A percentile compares a stretch with the other conserved stretches of the same genome.
These are phyloP conservation scores for Ophiostoma ulmi DNA, from an alignment of 2,329 filamentous ascomycete genomes.

Conservation along the genomic window DNA sequence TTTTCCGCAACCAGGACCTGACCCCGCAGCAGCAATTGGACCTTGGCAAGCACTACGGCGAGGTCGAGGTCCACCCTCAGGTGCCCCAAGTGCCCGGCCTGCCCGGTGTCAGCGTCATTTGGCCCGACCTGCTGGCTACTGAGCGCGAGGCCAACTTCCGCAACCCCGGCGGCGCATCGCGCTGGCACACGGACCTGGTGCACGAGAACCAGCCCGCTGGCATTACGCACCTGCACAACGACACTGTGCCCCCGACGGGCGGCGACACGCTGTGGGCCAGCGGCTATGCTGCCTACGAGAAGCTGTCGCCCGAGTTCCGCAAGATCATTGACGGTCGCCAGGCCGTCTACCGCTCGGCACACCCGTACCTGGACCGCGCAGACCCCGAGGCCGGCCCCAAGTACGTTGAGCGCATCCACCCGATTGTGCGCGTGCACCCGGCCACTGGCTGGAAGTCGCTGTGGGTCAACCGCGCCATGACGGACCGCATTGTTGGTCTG, in stretches of 20 bases:
- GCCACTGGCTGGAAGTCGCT: constrained; percentile 68
- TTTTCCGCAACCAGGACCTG: constrained; percentile 59
- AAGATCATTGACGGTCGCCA: constrained; percentile 62
- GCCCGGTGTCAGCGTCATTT: constrained; percentile 60
- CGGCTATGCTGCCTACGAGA: constrained; percentile 67
- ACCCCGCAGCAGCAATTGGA: constrained; percentile 58
- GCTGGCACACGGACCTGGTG: constrained; percentile 67
- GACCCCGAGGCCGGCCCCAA: constrained; percentile 57
- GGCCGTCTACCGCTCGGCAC: constrained; percentile 61
- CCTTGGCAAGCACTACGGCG: constrained; percentile 59
- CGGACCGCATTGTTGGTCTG: constrained; percentile 61
- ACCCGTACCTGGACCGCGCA: constrained; percentile 61
- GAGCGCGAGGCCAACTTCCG: constrained; percentile 59
- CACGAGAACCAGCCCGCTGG: constrained; percentile 67
- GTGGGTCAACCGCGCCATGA: constrained; percentile 68
- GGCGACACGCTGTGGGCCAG: constrained; percentile 70
- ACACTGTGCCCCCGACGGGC: constrained; percentile 58
- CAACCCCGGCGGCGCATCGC: constrained; percentile 60
- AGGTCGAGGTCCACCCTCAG: constrained; percentile 67
- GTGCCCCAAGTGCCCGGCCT: constrained; percentile 65
- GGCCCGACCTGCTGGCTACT: constrained; percentile 62
- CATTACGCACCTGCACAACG: constrained; percentile 65
- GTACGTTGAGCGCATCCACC: constrained; percentile 62
- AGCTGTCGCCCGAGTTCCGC: constrained; percentile 64
- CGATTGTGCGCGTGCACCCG: constrained; percentile 64